Percentiles rank a stretch among this genome's conserved stretches.
These are phyloP conservation scores for Cutaneotrichosporon cutaneum DNA, from an alignment of 1,284 basidiomycete species.

Conservation along the genomic window DNA sequence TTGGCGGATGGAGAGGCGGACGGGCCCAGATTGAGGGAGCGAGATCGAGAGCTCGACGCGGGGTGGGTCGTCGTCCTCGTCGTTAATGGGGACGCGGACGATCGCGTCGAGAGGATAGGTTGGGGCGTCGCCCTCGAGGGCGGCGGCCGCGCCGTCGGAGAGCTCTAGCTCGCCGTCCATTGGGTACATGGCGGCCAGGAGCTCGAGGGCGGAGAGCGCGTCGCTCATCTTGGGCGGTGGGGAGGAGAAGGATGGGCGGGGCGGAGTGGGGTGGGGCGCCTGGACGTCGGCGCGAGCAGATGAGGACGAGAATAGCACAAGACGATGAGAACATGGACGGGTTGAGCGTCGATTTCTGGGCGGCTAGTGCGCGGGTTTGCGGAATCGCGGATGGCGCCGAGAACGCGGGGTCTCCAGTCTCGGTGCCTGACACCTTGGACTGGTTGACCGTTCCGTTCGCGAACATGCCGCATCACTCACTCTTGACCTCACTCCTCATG, in stretches of 20 bases:
- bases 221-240: background rate
- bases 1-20: conserved; percentile 26
- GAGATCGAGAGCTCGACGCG: conserved; percentile 14
- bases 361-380: background rate
- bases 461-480: background rate
- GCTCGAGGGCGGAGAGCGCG: conserved; percentile 31
- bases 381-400: conserved; percentile 1
- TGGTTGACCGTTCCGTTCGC: no score
- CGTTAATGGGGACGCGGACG: conserved; percentile 18
- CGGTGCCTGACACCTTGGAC: background rate
- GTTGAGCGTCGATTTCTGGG: background rate
- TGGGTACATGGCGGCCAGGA: conserved; percentile 49
- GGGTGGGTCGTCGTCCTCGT: conserved; percentile 2
- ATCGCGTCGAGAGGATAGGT: conserved; percentile 9
- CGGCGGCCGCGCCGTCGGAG: conserved; percentile 18
- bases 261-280: background rate
- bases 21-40: background rate
- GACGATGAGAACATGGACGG: background rate
- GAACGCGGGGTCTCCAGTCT: background rate
- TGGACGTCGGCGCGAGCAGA: no score
- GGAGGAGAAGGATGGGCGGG: background rate
- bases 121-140: conserved; percentile 8
- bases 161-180: conserved; percentile 37
- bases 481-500: conserved; percentile 13
- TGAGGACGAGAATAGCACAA: background rate